phyloP scores from a whole-genome alignment of 306 rosid species.

The barrel medic (Medicago truncatula) region MtrunA17r5.0-ANR NC_053048.1:172001-172500 shows the following conservation, averaged over 20 bases:
- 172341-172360: constrained; percentile 4
- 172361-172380: neutral
- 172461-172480: no score
- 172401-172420: neutral
- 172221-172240: constrained; percentile 54
- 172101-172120: constrained; percentile 13
- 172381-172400: constrained; percentile 17
- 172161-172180: constrained; percentile 36
- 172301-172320: constrained; percentile 45
- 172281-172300: constrained; percentile 62
- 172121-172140: constrained; percentile 22
- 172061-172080: constrained; percentile 52
- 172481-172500: no score
- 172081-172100: constrained; percentile 36
- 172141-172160: constrained; percentile 31
- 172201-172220: constrained; percentile 44
- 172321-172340: constrained; percentile 38
- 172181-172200: constrained; percentile 36
- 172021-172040: constrained; percentile 59
- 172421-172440: no score
- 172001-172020: constrained; percentile 78
- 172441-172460: no score
- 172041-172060: constrained; percentile 30
- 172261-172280: constrained; percentile 51
- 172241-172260: constrained; percentile 50